Conservation (phyloP, 176 grass and related monocot genomes). For the Raddia distichophylla region DNA sequence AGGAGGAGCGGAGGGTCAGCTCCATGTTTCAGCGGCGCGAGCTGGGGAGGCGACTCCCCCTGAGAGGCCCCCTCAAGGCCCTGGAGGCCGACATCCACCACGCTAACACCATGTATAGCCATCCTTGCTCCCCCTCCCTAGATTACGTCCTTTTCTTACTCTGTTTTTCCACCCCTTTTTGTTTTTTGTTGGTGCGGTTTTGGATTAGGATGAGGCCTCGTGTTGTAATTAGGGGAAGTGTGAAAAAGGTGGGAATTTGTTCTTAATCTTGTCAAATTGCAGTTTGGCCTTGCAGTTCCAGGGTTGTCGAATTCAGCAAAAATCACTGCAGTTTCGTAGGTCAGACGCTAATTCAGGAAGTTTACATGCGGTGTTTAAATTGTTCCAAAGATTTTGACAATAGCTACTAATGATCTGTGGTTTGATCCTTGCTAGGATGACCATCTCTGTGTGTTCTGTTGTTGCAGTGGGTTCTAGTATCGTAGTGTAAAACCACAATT, state of each 20-base stretch:
- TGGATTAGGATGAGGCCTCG: not conserved
- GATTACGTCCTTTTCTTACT: not conserved
- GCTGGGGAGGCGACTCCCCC: slow-evolving; percentile 50
- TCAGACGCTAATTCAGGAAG: not conserved
- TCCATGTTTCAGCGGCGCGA: slow-evolving; percentile 41
- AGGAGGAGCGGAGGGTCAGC: too few species aligned
- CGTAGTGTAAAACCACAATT: not conserved
- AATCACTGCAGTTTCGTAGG: not conserved
- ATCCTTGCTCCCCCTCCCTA: not conserved
- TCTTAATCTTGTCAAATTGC: not conserved
- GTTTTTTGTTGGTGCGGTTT: not conserved
- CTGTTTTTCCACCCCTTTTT: not conserved
- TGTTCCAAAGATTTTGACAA: not conserved
- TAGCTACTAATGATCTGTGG: too few species aligned
- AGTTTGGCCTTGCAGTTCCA: not conserved
- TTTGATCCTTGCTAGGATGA: not conserved
- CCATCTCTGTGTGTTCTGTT: not conserved
- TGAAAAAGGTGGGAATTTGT: not conserved
- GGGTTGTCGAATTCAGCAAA: not conserved
- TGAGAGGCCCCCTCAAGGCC: slow-evolving; percentile 78
- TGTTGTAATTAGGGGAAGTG: slow-evolving; percentile 25
- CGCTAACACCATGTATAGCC: slow-evolving; percentile 81
- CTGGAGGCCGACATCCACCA: slow-evolving; percentile 83
- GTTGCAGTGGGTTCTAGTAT: not conserved
- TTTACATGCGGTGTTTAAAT: not conserved